Evolutionary conservation across 176 grass and related monocot species (phyloP).

Genomic region (Juncus effusus): DNA sequence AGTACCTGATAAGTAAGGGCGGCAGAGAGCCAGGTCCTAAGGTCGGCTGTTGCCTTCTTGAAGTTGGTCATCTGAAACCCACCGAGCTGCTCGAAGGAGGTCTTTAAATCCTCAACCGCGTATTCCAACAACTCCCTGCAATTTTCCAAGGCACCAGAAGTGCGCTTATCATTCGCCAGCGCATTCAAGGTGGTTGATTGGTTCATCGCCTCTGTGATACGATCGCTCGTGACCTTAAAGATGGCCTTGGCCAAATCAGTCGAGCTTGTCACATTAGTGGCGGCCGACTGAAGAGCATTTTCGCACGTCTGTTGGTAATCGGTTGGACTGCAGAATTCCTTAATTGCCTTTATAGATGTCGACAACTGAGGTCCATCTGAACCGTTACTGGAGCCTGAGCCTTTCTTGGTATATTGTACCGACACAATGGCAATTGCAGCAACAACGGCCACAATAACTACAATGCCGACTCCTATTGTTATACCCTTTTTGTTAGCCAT

Average conservation of each 20-base stretch:
- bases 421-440: slow-evolving; percentile 56
- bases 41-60: slow-evolving; percentile 53
- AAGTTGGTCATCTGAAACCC: slow-evolving; percentile 62
- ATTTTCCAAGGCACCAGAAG: slow-evolving; percentile 49
- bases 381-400: background rate
- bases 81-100: slow-evolving; percentile 52
- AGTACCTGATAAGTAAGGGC: slow-evolving; percentile 51
- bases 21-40: slow-evolving; percentile 73
- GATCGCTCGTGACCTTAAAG: slow-evolving; percentile 49
- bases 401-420: slow-evolving; percentile 30
- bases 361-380: slow-evolving; percentile 22
- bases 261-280: slow-evolving; percentile 37
- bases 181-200: slow-evolving; percentile 43
- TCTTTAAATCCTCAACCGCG: slow-evolving; percentile 60
- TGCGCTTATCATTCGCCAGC: slow-evolving; percentile 57
- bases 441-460: slow-evolving; percentile 66
- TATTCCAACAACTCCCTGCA: slow-evolving; percentile 80
- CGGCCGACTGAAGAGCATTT: slow-evolving; percentile 39
- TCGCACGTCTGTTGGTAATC: slow-evolving; percentile 73
- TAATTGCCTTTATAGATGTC: slow-evolving; percentile 50
- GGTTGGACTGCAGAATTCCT: slow-evolving; percentile 56
- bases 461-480: slow-evolving; percentile 43
- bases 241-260: slow-evolving; percentile 47
- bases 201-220: slow-evolving; percentile 47
- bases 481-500: slow-evolving; percentile 36